phyloP scores from a whole-genome alignment of 306 rosid genomes.

The Ceratonia siliqua region DNA sequence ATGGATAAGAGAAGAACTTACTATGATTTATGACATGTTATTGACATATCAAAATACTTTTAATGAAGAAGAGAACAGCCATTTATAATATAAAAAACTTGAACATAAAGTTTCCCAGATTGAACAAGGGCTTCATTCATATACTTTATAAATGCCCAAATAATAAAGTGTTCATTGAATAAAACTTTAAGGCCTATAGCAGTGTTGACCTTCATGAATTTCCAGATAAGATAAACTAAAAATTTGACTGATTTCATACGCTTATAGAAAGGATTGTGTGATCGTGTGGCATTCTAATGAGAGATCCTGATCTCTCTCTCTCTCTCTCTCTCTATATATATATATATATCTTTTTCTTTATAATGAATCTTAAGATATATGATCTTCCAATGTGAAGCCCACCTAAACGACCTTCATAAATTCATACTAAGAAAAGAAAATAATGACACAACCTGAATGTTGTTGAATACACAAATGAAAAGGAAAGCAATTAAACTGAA shows the following conservation, averaged over 20 bases:
- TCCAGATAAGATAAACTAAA: background rate
- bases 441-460: background rate
- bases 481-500: background rate
- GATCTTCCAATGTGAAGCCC: background rate
- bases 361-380: background rate
- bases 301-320: too few species aligned
- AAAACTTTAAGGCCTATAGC: slow-evolving; percentile 5
- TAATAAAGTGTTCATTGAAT: background rate
- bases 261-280: background rate
- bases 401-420: background rate
- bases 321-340: too few species aligned
- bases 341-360: background rate
- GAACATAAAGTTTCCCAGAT: slow-evolving; percentile 7
- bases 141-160: slow-evolving; percentile 22
- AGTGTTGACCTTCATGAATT: background rate
- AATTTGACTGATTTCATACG: background rate
- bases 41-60: background rate
- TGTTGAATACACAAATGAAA: background rate
- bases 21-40: background rate
- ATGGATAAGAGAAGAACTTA: slow-evolving; percentile 9
- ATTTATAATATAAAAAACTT: background rate
- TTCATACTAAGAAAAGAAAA: background rate
- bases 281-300: background rate
- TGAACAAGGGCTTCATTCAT: background rate
- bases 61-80: background rate